Percentiles rank a stretch among this genome's conserved stretches.
These are phyloP conservation scores for Hypoxylon sp. DNA, from an alignment of 2,329 filamentous ascomycete genomes.

Conservation along the genomic window DNA sequence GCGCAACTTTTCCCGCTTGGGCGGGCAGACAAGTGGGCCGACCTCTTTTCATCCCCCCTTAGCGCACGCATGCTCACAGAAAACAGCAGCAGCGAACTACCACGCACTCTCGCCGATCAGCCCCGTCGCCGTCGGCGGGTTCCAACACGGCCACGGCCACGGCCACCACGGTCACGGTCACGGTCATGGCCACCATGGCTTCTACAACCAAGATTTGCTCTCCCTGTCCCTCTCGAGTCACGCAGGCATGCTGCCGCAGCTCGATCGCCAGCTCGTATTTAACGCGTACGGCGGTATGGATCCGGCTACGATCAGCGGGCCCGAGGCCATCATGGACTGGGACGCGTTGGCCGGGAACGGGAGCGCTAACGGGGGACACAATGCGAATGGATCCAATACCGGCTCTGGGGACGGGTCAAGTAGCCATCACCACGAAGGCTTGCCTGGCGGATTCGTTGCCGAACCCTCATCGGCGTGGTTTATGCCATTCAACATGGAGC, in stretches of 20 bases:
- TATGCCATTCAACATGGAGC: slow-evolving; percentile 91
- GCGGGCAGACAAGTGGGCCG: slow-evolving; percentile 56
- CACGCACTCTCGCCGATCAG: slow-evolving; percentile 65
- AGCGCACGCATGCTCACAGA: slow-evolving; percentile 55
- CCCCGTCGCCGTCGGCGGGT: slow-evolving; percentile 53
- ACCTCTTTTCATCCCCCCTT: slow-evolving; percentile 57
- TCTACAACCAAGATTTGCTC: slow-evolving; percentile 67
- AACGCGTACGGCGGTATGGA: slow-evolving; percentile 73
- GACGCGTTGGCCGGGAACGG: slow-evolving; percentile 54
- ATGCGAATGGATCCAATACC: slow-evolving; percentile 48
- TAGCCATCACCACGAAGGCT: slow-evolving; percentile 41
- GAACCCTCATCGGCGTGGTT: slow-evolving; percentile 82
- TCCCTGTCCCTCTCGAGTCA: slow-evolving; percentile 63
- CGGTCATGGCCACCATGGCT: slow-evolving; percentile 48
- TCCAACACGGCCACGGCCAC: slow-evolving; percentile 47
- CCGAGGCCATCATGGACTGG: slow-evolving; percentile 61
- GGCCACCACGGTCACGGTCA: slow-evolving; percentile 25
- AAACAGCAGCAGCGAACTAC: slow-evolving; percentile 54
- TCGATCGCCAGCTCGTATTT: slow-evolving; percentile 82
- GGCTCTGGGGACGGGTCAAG: slow-evolving; percentile 47
- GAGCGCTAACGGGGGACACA: slow-evolving; percentile 46
- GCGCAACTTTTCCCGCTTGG: slow-evolving; percentile 57
- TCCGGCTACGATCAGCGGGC: slow-evolving; percentile 53
- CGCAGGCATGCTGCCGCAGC: slow-evolving; percentile 70
- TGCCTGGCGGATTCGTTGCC: slow-evolving; percentile 45